Evolutionary conservation across 1,284 basidiomycete genomes (phyloP).

Genomic region (Leccinum pachyderme): DNA sequence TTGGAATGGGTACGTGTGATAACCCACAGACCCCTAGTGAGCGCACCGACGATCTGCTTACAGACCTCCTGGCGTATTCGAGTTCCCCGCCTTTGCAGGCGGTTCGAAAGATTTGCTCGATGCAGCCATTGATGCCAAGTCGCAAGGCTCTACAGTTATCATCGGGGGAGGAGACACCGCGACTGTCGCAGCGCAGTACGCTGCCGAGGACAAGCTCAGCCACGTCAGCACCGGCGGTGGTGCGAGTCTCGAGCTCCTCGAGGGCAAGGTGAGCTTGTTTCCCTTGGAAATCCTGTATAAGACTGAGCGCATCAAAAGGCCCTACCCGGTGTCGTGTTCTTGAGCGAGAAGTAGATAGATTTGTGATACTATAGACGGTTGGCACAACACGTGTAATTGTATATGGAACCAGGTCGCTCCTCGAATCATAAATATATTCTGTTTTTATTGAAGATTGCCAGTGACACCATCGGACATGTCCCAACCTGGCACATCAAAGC

Average conservation of each 20-base stretch:
- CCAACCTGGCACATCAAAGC: conserved; percentile 15
- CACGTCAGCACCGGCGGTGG: conserved; percentile 98
- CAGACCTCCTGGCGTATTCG: conserved; percentile 95
- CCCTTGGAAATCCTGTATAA: neutral
- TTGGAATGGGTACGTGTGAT: conserved; percentile 81
- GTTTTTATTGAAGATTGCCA: conserved; percentile 11
- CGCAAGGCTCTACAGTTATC: conserved; percentile 89
- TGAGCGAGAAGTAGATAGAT: conserved; percentile 24
- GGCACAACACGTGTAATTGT: conserved; percentile 9
- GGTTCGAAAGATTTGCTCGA: conserved; percentile 88
- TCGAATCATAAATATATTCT: conserved; percentile 14
- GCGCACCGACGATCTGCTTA: neutral
- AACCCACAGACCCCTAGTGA: neutral
- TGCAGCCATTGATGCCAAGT: conserved; percentile 85
- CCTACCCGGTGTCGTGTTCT: conserved; percentile 27
- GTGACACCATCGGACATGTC: conserved; percentile 12
- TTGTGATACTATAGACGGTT: conserved; percentile 10
- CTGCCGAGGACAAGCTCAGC: conserved; percentile 84
- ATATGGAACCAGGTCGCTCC: neutral
- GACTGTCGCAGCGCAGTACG: conserved; percentile 83
- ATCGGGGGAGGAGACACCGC: conserved; percentile 94
- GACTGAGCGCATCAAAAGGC: conserved; percentile 22
- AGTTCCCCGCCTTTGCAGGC: conserved; percentile 88
- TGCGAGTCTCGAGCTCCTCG: conserved; percentile 91
- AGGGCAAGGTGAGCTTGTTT: conserved; percentile 77